Evolutionary conservation across 2,329 filamentous ascomycete genomes (phyloP).

Genomic region (Hypoxylon sp.): DNA sequence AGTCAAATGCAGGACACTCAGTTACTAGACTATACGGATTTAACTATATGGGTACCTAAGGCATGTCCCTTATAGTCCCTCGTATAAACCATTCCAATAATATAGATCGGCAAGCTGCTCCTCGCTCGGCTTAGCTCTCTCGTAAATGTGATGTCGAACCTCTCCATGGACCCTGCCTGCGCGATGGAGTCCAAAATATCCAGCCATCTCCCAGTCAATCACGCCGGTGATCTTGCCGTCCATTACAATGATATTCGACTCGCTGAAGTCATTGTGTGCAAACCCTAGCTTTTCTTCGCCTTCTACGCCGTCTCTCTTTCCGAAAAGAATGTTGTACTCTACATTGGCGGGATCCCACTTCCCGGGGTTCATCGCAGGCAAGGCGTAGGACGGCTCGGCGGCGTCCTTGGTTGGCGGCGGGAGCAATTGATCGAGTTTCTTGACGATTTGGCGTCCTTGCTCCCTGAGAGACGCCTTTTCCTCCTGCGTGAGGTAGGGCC

Average conservation of each 20-base stretch:
- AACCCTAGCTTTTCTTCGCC: constrained; percentile 35
- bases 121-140: background rate
- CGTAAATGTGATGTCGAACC: background rate
- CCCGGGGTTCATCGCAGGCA: constrained; percentile 25
- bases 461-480: constrained; percentile 41
- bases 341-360: constrained; percentile 19
- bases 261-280: constrained; percentile 43
- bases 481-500: constrained; percentile 37
- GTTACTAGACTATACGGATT: background rate
- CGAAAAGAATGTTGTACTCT: constrained; percentile 33
- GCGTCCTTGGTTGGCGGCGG: constrained; percentile 1
- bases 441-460: constrained; percentile 39
- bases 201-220: constrained; percentile 45
- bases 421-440: constrained; percentile 14
- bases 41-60: background rate
- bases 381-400: constrained; percentile 15
- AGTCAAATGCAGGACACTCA: background rate
- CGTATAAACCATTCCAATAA: background rate
- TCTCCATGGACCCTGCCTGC: background rate
- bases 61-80: background rate
- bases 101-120: background rate
- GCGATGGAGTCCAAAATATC: constrained; percentile 24
- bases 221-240: constrained; percentile 44
- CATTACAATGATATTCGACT: constrained; percentile 45
- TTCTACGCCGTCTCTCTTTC: constrained; percentile 1